Conservation (phyloP, 768 basidiomycete species). For the Calocera viscosa region DNA sequence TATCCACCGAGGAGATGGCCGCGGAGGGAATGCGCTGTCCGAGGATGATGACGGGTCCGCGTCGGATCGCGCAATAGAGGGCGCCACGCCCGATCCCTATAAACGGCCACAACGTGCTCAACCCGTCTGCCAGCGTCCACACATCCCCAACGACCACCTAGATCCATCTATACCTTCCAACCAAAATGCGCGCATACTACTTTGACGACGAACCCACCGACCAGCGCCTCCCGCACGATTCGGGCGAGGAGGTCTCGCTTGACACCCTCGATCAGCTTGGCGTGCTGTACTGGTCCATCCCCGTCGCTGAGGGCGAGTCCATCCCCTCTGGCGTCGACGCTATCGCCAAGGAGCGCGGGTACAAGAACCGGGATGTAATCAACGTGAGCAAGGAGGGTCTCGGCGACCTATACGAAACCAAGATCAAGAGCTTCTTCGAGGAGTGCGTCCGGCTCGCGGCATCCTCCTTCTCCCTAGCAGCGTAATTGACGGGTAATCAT, state of each 20-base stretch:
- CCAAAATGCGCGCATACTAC: constrained; percentile 61
- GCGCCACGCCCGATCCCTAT: background rate
- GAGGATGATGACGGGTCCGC: background rate
- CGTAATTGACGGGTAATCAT: background rate
- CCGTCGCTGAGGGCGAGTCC: constrained; percentile 43
- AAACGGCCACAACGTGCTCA: background rate
- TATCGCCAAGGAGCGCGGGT: constrained; percentile 54
- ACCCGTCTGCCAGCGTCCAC: background rate
- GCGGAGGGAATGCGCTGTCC: too few species aligned
- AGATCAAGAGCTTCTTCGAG: constrained; percentile 70
- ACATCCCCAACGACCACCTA: background rate
- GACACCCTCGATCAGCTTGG: constrained; percentile 43
- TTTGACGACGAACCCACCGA: constrained; percentile 65
- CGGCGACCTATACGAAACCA: constrained; percentile 71
- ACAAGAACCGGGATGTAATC: constrained; percentile 75
- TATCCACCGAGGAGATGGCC: too few species aligned
- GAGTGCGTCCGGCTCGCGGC: constrained; percentile 50
- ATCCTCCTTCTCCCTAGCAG: background rate
- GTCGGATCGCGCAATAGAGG: background rate
- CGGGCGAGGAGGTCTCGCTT: constrained; percentile 34
- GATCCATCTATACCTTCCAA: background rate
- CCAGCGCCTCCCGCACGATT: constrained; percentile 69
- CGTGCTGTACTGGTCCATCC: constrained; percentile 55
- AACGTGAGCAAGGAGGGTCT: constrained; percentile 65
- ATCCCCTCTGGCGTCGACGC: constrained; percentile 33